Evolutionary conservation across 169 alveolate genomes (phyloP).

Genomic region (Cryptosporidium andersoni): DNA sequence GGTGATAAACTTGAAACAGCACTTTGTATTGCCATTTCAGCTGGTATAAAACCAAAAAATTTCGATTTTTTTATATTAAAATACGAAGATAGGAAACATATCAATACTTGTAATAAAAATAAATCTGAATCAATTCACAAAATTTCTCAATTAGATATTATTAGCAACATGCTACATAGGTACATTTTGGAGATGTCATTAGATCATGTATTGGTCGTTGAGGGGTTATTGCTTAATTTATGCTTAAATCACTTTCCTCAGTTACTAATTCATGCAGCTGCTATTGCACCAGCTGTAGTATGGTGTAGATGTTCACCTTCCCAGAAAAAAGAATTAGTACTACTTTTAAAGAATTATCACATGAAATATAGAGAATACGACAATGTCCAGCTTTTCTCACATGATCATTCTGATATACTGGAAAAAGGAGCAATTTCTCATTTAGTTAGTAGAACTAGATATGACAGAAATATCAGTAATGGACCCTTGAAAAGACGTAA

Average conservation of each 20-base stretch:
- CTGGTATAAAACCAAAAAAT: conserved; percentile 90
- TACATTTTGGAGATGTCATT: conserved; percentile 13
- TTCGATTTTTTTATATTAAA: conserved; percentile 74
- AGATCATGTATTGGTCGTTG: conserved; percentile 82
- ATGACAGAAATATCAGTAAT: background rate
- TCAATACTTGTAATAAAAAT: background rate
- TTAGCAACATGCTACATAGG: conserved; percentile 9
- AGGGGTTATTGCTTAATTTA: conserved; percentile 83
- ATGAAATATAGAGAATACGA: conserved; percentile 1
- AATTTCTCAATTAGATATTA: conserved; percentile 19
- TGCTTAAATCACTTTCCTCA: conserved; percentile 80
- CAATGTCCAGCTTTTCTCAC: background rate
- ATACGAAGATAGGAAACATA: conserved; percentile 14
- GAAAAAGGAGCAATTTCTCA: too few relatives aligned
- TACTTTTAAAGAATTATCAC: conserved; percentile 70
- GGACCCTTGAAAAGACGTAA: conserved; percentile 39
- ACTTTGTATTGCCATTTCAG: conserved; percentile 94
- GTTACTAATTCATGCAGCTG: conserved; percentile 83
- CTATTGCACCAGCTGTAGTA: conserved; percentile 89
- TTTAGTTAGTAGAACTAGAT: background rate
- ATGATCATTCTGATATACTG: conserved; percentile 8
- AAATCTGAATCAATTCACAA: background rate
- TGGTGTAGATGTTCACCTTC: conserved; percentile 99
- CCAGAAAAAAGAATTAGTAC: conserved; percentile 94
- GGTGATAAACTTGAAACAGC: conserved; percentile 99